Percentiles rank a stretch among this genome's conserved stretches.
Evolutionary conservation across 2,329 filamentous ascomycete species (phyloP).

Genomic region (Stagonosporopsis chrysanthemi): DNA sequence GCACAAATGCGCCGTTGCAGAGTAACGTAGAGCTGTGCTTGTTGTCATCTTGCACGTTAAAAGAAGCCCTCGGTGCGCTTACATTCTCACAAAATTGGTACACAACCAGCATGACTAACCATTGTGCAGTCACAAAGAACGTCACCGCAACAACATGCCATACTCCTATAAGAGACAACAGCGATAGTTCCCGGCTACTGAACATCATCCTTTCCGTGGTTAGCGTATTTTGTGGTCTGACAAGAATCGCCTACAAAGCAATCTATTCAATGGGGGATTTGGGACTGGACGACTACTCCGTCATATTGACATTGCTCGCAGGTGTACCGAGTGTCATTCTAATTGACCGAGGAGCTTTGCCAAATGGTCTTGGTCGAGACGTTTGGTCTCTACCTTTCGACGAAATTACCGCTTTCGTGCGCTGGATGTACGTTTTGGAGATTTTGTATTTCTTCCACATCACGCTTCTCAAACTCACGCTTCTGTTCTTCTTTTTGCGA

Average conservation of each 20-base stretch:
- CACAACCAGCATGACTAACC: constrained; percentile 9
- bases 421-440: constrained; percentile 43
- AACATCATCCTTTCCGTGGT: constrained; percentile 47
- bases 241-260: constrained; percentile 50
- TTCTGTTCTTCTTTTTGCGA: constrained; percentile 40
- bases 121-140: constrained; percentile 51
- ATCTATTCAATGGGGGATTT: constrained; percentile 44
- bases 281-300: constrained; percentile 51
- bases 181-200: constrained; percentile 39
- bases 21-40: constrained; percentile 22
- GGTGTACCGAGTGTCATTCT: constrained; percentile 39
- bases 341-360: constrained; percentile 27
- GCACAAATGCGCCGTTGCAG: constrained; percentile 26
- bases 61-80: constrained; percentile 25
- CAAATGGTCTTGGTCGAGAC: constrained; percentile 58
- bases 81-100: background rate
- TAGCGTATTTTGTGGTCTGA: constrained; percentile 44
- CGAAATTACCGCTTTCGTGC: constrained; percentile 55
- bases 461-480: constrained; percentile 35
- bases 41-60: constrained; percentile 25
- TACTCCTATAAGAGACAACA: constrained; percentile 49
- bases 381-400: constrained; percentile 58
- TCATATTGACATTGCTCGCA: constrained; percentile 30
- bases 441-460: constrained; percentile 46
- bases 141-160: constrained; percentile 51